Base-by-base conservation (phyloP, 169 alveolate species). In the Theileria orientalis region DNA sequence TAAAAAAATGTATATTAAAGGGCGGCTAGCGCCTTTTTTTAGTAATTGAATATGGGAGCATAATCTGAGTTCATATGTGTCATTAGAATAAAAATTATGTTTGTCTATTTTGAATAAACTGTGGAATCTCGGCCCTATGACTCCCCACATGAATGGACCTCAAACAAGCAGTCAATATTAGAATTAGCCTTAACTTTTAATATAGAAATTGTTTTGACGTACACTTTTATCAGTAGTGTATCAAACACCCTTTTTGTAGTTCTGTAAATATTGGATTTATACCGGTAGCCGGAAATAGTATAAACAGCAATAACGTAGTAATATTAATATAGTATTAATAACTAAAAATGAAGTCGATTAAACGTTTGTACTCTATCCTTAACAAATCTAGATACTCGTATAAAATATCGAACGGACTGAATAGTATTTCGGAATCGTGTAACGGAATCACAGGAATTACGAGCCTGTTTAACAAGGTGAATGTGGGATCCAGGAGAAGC, bases 61-160 rank as follows among this genome's bases (percentile, higher is more conserved):
- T n/a, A n/a, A n/a, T n/a, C n/a, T n/a, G n/a, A n/a, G n/a, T n/a
- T n/a, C n/a, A n/a, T n/a, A n/a, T n/a, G n/a, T n/a, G n/a, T n/a
- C n/a, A n/a, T n/a, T n/a, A n/a, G n/a, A n/a, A n/a, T n/a, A n/a
- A n/a, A n/a, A n/a, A n/a, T 49, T 49, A 49, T 14, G 27, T 11
- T 9, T 9, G 60, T 49, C 25, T 49, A 49, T 7, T 49, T 16
- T 16, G 3, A 49, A 49, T 21, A 32, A 46, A 40, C 61, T 14
- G 64, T 64, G 27, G 74, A 64, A 46, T 40, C 74, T 64, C 7
- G 63, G 61, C 74, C 74, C 74, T 13, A 64, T 64, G 54, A 27
- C 16, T 64, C 74, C 74, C 74, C 74, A 64, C 74, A 64, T 19
- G 68, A 27, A 8, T 13, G 21, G 1, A 16, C 14, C 19, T 21